These are phyloP conservation scores for Botrytis sinoallii DNA, from an alignment of 2,329 filamentous ascomycete species.

Conservation along the genomic window DNA sequence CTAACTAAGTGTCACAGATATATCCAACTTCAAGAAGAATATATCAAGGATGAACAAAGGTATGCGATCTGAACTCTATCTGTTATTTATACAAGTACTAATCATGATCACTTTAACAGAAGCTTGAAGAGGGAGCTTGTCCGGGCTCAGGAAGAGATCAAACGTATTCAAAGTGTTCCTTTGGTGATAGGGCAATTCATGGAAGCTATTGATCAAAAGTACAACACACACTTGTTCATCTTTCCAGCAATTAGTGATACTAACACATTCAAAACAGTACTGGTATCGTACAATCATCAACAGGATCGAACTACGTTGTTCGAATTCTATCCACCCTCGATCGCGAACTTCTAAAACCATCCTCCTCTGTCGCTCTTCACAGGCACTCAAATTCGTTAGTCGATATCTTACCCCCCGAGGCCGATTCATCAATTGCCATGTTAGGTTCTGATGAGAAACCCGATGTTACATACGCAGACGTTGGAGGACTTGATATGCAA, in stretches of 20 bases:
- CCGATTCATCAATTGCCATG: constrained; percentile 98
- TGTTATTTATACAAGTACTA: background rate
- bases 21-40: constrained; percentile 97
- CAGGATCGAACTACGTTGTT: constrained; percentile 97
- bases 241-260: constrained; percentile 14
- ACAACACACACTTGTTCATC: constrained; percentile 37
- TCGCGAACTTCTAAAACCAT: constrained; percentile 96
- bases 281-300: constrained; percentile 97
- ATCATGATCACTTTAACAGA: constrained; percentile 44
- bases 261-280: constrained; percentile 56
- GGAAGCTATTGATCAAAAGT: constrained; percentile 99
- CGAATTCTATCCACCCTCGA: constrained; percentile 97
- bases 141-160: constrained; percentile 97
- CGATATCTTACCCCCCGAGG: constrained; percentile 97
- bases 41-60: constrained; percentile 99
- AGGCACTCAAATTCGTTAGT: constrained; percentile 98
- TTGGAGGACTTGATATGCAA: constrained; percentile 98
- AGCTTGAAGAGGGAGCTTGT: constrained; percentile 97
- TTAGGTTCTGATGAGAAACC: constrained; percentile 95
- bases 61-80: constrained; percentile 39
- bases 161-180: constrained; percentile 97
- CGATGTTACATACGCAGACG: constrained; percentile 95
- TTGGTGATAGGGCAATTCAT: constrained; percentile 99
- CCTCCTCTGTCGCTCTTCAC: constrained; percentile 94
- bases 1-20: constrained; percentile 54